Conservation (phyloP, 768 basidiomycete genomes). For the Tricholoma sp. region DNA sequence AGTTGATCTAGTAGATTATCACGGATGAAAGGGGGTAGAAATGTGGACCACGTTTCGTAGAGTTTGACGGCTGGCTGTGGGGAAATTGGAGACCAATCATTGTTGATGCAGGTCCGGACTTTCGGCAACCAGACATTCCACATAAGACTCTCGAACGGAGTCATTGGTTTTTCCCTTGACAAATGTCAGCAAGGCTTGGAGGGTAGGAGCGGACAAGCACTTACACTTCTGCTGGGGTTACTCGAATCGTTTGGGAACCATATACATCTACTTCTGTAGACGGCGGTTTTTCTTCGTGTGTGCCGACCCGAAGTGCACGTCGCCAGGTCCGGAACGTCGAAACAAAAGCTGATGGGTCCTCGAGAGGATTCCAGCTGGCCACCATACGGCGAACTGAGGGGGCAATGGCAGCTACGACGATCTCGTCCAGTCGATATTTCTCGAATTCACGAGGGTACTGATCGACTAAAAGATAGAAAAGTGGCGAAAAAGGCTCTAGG, state of each 20-base stretch:
- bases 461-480: constrained; percentile 66
- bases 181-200: constrained; percentile 1
- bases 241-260: constrained; percentile 37
- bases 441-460: constrained; percentile 74
- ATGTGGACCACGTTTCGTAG: constrained; percentile 83
- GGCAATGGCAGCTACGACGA: constrained; percentile 87
- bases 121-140: constrained; percentile 97
- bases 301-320: constrained; percentile 56
- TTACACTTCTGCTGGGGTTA: constrained; percentile 31
- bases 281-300: constrained; percentile 35
- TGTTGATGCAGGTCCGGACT: constrained; percentile 91
- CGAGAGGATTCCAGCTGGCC: constrained; percentile 77
- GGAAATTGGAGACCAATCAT: constrained; percentile 80
- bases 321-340: constrained; percentile 68
- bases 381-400: constrained; percentile 76
- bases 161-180: constrained; percentile 67
- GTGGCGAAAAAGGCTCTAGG: constrained; percentile 65
- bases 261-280: constrained; percentile 49
- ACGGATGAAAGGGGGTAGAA: constrained; percentile 85
- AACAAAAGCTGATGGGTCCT: constrained; percentile 62
- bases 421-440: constrained; percentile 77
- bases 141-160: constrained; percentile 88
- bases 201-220: constrained; percentile 13
- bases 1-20: constrained; percentile 97
- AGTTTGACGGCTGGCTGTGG: constrained; percentile 75